Evolutionary conservation across 176 grass and related monocot species (phyloP).

Genomic region (maize (Zea mays)): Zm-B73-REFERENCE-NAM-5.0 NC_050099.1:156397001-156397500

Average conservation of each 20-base stretch:
- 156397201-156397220: conserved; percentile 5
- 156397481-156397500: no score
- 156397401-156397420: no score
- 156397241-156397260: not conserved
- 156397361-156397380: no score
- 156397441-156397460: not conserved
- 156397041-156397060: no score
- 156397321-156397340: conserved; percentile 23
- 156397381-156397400: no score
- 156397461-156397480: no score
- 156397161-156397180: not conserved
- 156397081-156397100: no score
- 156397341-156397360: not conserved
- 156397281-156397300: conserved; percentile 49
- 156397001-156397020: no score
- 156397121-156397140: not conserved
- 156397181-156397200: not conserved
- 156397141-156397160: not conserved
- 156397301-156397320: not conserved
- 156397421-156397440: no score
- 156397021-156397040: no score
- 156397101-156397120: no score
- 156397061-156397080: no score
- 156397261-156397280: conserved; percentile 45
- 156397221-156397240: not conserved